phyloP scores from a whole-genome alignment of 805 yeast species.

The Myxozyma mucilagina region DNA sequence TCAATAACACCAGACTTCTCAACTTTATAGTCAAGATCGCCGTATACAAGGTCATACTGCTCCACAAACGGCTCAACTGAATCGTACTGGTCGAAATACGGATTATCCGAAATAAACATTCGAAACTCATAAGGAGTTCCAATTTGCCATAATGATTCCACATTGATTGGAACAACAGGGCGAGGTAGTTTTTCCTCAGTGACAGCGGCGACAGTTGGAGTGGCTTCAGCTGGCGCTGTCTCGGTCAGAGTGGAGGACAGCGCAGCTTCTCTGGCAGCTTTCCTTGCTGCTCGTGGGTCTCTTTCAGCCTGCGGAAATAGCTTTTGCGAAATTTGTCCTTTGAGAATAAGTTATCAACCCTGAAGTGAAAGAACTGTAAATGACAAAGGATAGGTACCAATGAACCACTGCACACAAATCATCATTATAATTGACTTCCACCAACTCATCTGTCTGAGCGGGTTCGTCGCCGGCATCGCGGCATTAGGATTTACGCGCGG shows the following conservation, averaged over 20 bases:
- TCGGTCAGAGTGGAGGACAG: neutral
- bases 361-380: neutral
- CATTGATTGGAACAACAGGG: conserved; percentile 12
- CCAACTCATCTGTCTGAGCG: conserved; percentile 20
- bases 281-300: too few species aligned
- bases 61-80: conserved; percentile 10
- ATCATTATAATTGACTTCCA: conserved; percentile 24
- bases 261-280: neutral
- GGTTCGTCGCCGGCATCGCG: conserved; percentile 1
- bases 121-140: conserved; percentile 28
- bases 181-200: conserved; percentile 7
- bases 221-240: neutral
- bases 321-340: conserved; percentile 17
- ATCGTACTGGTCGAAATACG: conserved; percentile 17
- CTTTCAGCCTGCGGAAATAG: neutral
- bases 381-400: conserved; percentile 1
- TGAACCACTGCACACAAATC: conserved; percentile 17
- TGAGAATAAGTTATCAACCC: neutral
- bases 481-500: conserved; percentile 9
- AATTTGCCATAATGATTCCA: conserved; percentile 25
- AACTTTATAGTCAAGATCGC: conserved; percentile 10
- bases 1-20: conserved; percentile 1
- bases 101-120: conserved; percentile 23
- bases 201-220: conserved; percentile 2
- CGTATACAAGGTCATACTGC: conserved; percentile 12